These are phyloP conservation scores for Malassezia globosa DNA, from an alignment of 1,284 basidiomycete species.

Conservation along the genomic window DNA sequence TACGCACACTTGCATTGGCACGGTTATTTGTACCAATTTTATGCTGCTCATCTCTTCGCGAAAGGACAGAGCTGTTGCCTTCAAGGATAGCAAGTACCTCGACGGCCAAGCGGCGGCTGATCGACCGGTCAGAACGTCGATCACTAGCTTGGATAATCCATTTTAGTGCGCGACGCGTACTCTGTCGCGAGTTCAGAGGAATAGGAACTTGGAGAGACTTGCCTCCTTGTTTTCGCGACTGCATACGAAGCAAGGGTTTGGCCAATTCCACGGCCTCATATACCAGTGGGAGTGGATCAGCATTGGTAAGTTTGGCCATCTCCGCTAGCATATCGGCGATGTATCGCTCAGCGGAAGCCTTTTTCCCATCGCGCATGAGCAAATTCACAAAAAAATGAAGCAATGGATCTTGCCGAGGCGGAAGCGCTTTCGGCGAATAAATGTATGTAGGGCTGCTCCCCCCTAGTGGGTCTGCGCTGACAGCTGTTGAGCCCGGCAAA, in stretches of 20 bases:
- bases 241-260: slow-evolving; percentile 45
- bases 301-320: slow-evolving; percentile 36
- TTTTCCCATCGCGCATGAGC: slow-evolving; percentile 49
- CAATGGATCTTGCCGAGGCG: slow-evolving; percentile 32
- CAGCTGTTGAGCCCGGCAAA: neutral
- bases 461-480: neutral
- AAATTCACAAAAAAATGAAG: slow-evolving; percentile 46
- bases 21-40: slow-evolving; percentile 66
- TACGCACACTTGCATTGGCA: slow-evolving; percentile 48
- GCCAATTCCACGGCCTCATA: slow-evolving; percentile 42
- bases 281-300: slow-evolving; percentile 46
- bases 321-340: slow-evolving; percentile 37
- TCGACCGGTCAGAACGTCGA: slow-evolving; percentile 43
- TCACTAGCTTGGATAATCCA: slow-evolving; percentile 49
- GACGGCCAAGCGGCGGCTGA: slow-evolving; percentile 45
- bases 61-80: slow-evolving; percentile 44
- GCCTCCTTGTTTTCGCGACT: slow-evolving; percentile 44
- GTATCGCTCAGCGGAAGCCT: slow-evolving; percentile 41
- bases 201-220: slow-evolving; percentile 47
- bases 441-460: slow-evolving; percentile 1
- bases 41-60: slow-evolving; percentile 53
- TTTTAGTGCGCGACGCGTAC: slow-evolving; percentile 43
- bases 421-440: slow-evolving; percentile 26
- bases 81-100: slow-evolving; percentile 48
- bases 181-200: slow-evolving; percentile 42